These are phyloP conservation scores for Akebia trifoliata DNA, from an alignment of 164 flowering plant species.

Conservation along the genomic window DNA sequence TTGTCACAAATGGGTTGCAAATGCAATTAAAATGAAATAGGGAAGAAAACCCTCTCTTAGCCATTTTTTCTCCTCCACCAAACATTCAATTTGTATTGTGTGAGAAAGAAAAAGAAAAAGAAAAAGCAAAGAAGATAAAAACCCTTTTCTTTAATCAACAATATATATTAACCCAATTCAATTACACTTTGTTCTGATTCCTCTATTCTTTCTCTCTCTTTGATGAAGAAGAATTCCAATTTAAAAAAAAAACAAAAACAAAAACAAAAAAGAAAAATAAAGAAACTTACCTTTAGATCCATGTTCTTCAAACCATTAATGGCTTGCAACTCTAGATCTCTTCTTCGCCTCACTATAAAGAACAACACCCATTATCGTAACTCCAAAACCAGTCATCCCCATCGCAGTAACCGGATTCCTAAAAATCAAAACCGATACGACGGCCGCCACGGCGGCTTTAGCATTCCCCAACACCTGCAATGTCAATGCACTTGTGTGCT, in stretches of 20 bases:
- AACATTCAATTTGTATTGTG: constrained; percentile 15
- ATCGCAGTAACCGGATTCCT: constrained; percentile 88
- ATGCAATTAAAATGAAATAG: too few relatives aligned
- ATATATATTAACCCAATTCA: constrained; percentile 34
- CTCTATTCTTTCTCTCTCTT: constrained; percentile 1
- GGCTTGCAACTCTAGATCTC: constrained; percentile 53
- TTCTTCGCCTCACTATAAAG: constrained; percentile 94
- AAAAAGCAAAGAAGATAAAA: constrained; percentile 15
- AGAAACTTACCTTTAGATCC: neutral
- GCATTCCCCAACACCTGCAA: constrained; percentile 93
- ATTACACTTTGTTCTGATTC: constrained; percentile 10
- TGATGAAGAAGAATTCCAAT: constrained; percentile 15
- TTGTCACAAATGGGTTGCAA: neutral
- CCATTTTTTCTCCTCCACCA: neutral
- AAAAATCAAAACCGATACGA: constrained; percentile 87
- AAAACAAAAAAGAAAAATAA: constrained; percentile 9
- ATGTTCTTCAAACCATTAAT: constrained; percentile 22
- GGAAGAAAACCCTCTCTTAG: neutral
- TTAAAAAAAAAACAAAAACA: constrained; percentile 1
- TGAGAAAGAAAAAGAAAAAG: constrained; percentile 15
- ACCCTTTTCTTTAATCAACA: constrained; percentile 10
- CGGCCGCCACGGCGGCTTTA: constrained; percentile 92
- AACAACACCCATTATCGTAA: constrained; percentile 92
- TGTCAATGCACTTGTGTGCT: constrained; percentile 91
- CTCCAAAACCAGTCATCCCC: constrained; percentile 87